Base-by-base conservation (phyloP, 345 rosid genomes). In the Erucastrum elatum region DNA sequence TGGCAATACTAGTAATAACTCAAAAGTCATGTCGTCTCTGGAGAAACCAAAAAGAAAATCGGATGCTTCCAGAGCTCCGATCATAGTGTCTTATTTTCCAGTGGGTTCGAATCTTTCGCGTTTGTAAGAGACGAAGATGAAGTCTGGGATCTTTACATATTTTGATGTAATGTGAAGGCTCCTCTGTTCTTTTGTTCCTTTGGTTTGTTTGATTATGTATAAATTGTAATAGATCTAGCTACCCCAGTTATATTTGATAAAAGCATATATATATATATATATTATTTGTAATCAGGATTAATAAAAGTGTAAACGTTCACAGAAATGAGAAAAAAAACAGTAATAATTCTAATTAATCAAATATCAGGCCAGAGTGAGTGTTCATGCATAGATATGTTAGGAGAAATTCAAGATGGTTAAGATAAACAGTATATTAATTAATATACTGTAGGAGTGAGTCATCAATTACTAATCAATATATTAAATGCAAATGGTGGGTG, bases 21-120 rank as follows among this genome's bases (percentile, higher is more conserved):
- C 55, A 13, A 39, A 80, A 80, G 68, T 21, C 6, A 41, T 65
- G 72, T 56, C 72, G 72, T 56, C 72, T 4, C 33, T 41, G 27
- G 51, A 75, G 68, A 70, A 80, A 68, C 68, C 68, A 12, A 80
- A 75, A 75, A n/a, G 44, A 8, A 65, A 80, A 75, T 25, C 71
- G 1, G 27, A 68, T 26, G 17, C 76, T 41, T 59, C 76, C 5
- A 75, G 64, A 70, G 76, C 64, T 64, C 80, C 72, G 0, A 56
- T 80, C 8, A 16, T 75, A 5, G 64, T 75, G 63, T 64, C 80
- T 75, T 75, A 80, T 41, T 75, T 75, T 15, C 76, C 80, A 2
- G 72, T 44, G 2, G 76, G 80, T 30, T 80, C 83, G 3, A 80
- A 70, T 11, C 80, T 80, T 37, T 80, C 83, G 2, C 83, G 72